Evolutionary conservation across 345 rosid species (phyloP).

Genomic region (Dovyalis caffra): DNA sequence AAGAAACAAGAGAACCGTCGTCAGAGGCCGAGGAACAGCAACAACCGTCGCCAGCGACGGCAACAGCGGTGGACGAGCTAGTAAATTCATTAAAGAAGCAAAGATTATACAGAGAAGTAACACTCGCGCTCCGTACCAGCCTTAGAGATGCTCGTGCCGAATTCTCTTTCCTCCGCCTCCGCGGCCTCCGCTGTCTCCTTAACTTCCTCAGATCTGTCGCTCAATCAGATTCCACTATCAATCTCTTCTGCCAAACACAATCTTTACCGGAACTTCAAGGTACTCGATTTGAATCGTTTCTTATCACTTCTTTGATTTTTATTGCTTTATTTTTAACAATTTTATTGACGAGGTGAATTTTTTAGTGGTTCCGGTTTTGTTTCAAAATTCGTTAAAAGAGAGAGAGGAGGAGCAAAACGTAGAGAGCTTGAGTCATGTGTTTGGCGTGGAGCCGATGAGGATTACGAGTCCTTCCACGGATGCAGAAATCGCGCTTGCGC

Average conservation of each 20-base stretch:
- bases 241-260: conserved; percentile 72
- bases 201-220: conserved; percentile 77
- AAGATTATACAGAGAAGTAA: conserved; percentile 76
- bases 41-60: conserved; percentile 35
- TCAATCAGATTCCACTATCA: conserved; percentile 65
- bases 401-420: conserved; percentile 50
- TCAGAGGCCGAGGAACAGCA: conserved; percentile 5
- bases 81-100: conserved; percentile 60
- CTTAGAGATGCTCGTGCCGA: conserved; percentile 85
- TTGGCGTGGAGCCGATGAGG: conserved; percentile 76
- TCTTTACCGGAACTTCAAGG: conserved; percentile 79
- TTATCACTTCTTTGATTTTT: background rate
- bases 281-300: conserved; percentile 8
- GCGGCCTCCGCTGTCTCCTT: conserved; percentile 83
- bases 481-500: conserved; percentile 78
- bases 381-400: conserved; percentile 60
- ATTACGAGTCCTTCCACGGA: conserved; percentile 82
- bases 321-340: background rate
- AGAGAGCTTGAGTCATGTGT: conserved; percentile 71
- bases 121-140: conserved; percentile 83
- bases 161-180: conserved; percentile 89
- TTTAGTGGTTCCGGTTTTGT: conserved; percentile 81
- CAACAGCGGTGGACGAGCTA: conserved; percentile 55
- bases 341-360: background rate
- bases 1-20: conserved; percentile 7